Evolutionary conservation across 2,329 filamentous ascomycete species (phyloP).

Genomic region (Aspergillus brasiliensis): DNA sequence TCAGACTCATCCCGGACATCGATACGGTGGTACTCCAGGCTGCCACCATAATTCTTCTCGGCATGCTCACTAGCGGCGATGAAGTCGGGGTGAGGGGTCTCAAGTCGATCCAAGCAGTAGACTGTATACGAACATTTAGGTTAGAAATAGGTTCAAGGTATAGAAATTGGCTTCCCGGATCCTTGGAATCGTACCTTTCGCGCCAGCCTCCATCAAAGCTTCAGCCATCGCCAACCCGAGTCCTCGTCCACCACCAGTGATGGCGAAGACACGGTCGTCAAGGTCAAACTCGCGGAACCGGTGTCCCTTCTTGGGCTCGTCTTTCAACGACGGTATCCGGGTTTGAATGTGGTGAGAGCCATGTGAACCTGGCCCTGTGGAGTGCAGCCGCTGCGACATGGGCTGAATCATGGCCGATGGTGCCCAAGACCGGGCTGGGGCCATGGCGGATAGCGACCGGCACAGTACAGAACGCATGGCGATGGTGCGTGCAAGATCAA

Average conservation of each 20-base stretch:
- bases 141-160: background rate
- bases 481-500: conserved; percentile 3
- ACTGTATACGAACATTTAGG: conserved; percentile 32
- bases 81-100: conserved; percentile 49
- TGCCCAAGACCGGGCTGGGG: conserved; percentile 15
- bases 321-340: conserved; percentile 28
- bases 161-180: background rate
- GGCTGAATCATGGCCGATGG: conserved; percentile 9
- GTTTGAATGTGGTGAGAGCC: conserved; percentile 35
- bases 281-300: conserved; percentile 48
- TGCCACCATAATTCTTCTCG: conserved; percentile 39
- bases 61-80: conserved; percentile 40
- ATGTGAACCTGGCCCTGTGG: conserved; percentile 22
- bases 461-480: conserved; percentile 21
- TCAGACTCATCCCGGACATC: conserved; percentile 48
- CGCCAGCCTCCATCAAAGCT: conserved; percentile 51
- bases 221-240: conserved; percentile 50
- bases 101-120: conserved; percentile 51
- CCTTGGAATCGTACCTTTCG: conserved; percentile 38
- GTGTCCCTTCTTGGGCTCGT: conserved; percentile 26
- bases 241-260: conserved; percentile 49
- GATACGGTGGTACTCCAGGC: conserved; percentile 49
- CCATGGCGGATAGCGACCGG: conserved; percentile 15
- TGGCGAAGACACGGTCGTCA: conserved; percentile 42
- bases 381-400: conserved; percentile 21